Conservation (phyloP, 108 stramenopile genomes). For the Skeletonema grethae region DNA sequence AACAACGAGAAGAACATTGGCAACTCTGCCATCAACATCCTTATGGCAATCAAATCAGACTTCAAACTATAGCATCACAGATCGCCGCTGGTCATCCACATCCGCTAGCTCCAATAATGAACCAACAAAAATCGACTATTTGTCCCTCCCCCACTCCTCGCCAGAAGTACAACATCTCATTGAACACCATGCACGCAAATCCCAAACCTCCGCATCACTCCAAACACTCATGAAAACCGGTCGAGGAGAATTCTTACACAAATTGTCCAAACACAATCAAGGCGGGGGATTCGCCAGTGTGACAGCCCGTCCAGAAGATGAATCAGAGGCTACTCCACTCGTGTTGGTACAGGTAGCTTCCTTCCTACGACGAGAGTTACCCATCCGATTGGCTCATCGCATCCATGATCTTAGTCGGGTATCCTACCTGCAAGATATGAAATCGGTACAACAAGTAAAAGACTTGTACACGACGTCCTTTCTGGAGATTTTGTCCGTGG, state of each 20-base stretch:
- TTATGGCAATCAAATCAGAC: not conserved
- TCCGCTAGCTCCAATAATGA: not conserved
- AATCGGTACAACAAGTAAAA: slow-evolving; percentile 76
- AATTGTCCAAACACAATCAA: slow-evolving; percentile 36
- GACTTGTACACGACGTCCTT: slow-evolving; percentile 90
- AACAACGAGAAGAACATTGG: not conserved
- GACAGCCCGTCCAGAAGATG: slow-evolving; percentile 20
- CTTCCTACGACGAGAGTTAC: slow-evolving; percentile 94
- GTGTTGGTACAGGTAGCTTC: slow-evolving; percentile 74
- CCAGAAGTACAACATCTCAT: slow-evolving; percentile 22
- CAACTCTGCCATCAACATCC: not conserved
- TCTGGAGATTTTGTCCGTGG: slow-evolving; percentile 76
- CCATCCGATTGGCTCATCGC: slow-evolving; percentile 97
- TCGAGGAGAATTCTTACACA: slow-evolving; percentile 78
- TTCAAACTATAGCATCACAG: not conserved
- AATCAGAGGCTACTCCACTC: slow-evolving; percentile 42
- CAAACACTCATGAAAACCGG: slow-evolving; percentile 88
- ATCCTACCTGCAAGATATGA: slow-evolving; percentile 75
- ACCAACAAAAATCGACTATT: slow-evolving; percentile 13
- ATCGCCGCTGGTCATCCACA: not conserved
- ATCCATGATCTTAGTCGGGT: slow-evolving; percentile 91
- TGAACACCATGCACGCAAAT: slow-evolving; percentile 26
- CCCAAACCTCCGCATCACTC: slow-evolving; percentile 72
- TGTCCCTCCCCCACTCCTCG: slow-evolving; percentile 20
- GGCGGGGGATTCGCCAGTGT: slow-evolving; percentile 14